Base-by-base conservation (phyloP, 2,329 filamentous ascomycete genomes). In the Bipolaris victoriae region DNA sequence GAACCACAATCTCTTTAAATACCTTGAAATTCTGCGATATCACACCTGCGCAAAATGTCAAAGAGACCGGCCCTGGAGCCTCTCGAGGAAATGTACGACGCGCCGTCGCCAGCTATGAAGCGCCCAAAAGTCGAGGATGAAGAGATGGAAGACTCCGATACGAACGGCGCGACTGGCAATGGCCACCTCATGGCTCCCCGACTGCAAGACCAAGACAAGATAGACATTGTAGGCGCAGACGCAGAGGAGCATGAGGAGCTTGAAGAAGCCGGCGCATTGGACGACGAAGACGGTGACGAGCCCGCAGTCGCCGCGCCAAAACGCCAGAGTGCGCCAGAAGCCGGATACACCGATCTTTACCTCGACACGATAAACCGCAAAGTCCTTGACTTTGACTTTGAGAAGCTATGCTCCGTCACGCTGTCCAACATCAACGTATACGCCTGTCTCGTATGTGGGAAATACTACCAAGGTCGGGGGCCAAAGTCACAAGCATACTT, bases 391-490 rank as follows among this genome's bases (percentile, higher is more conserved):
- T 98, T 98, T 75, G 95, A 99, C 78, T 99, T 99, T 75, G 95
- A 99, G 76, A 99, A 99, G 82, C 86, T 97, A 11, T 99, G 95
- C 80, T 98, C 94, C 22, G 85, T 99, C 65, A 96, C 92, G 33
- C 84, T 99, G 7, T 97, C 93, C 47, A 98, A 98, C 76, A 97
- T 98, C 80, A 99, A 99, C 74, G 93, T 99, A 43, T 99, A 99
- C 76, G 95, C 95, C 9, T 99, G 95, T 72, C 85, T 99, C 10
- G 91, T 98, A 1, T 99, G 95, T 76, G 95, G 95, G n/a, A 94
- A 92, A 76, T 99, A 99, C 81, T 99, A 90, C 76, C 92, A 97
- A 77, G 95, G 95, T 51, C 86, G 95, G 67, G 95, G 95, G 0
- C 90, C 90, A 15, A 96, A 95, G 74, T 97, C 94, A 50, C 90